Evolutionary conservation across 345 rosid genomes (phyloP).

Genomic region (Schrenkiella parvula): DNA sequence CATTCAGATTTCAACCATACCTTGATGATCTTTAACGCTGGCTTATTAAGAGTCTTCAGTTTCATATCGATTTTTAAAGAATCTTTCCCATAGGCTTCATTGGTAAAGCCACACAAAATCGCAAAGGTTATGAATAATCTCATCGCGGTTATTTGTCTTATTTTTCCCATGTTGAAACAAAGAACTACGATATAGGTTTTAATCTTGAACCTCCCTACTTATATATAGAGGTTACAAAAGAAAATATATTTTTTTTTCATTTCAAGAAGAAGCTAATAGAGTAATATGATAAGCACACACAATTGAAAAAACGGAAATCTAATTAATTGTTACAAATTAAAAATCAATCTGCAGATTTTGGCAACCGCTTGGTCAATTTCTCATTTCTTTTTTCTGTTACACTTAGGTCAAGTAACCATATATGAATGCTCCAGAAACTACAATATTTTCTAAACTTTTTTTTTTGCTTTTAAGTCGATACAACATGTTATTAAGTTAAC

Average conservation of each 20-base stretch:
- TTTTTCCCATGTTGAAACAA: not conserved
- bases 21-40: constrained; percentile 41
- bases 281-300: not conserved
- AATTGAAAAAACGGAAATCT: not conserved
- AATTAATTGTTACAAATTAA: not conserved
- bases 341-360: not conserved
- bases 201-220: not conserved
- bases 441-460: not conserved
- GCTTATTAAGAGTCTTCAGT: constrained; percentile 46
- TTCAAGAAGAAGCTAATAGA: not conserved
- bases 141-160: not conserved
- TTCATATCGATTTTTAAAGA: constrained; percentile 27
- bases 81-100: not conserved
- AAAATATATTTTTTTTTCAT: not conserved
- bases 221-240: not conserved
- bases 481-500: not conserved
- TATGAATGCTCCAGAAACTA: not conserved
- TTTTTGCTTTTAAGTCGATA: not conserved
- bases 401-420: not conserved
- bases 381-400: not conserved
- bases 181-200: not conserved
- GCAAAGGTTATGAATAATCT: not conserved
- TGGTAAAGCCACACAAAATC: constrained; percentile 7
- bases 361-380: not conserved
- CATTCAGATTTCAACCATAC: not conserved